A percentile compares a stretch with the other conserved stretches of the same genome.
Evolutionary conservation across 495 filamentous ascomycete genomes (phyloP).

Genomic region (Jackrogersella minutella): DNA sequence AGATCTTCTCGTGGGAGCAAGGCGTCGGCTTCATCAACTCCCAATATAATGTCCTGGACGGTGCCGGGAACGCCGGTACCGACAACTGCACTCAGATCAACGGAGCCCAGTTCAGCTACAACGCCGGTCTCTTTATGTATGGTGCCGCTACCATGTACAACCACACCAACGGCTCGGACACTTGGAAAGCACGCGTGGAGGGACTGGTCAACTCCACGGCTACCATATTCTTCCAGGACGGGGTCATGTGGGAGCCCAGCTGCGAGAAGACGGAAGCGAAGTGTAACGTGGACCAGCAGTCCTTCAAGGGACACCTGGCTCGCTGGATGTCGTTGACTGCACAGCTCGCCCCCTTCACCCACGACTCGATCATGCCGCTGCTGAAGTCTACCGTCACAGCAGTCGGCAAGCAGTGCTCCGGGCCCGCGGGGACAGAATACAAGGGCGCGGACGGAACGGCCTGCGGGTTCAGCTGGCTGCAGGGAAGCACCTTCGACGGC

Average conservation of each 20-base stretch:
- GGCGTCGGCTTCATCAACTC: constrained; percentile 56
- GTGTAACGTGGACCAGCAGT: constrained; percentile 77
- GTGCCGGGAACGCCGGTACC: constrained; percentile 52
- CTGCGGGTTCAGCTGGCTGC: constrained; percentile 48
- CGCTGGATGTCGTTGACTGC: constrained; percentile 70
- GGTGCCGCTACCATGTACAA: constrained; percentile 78
- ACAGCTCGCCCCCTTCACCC: constrained; percentile 64
- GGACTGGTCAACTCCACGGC: constrained; percentile 59
- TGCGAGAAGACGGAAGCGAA: constrained; percentile 62
- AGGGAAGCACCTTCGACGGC: constrained; percentile 51
- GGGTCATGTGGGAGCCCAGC: constrained; percentile 62
- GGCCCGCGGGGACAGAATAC: constrained; percentile 54
- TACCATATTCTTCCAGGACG: constrained; percentile 62
- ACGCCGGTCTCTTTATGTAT: constrained; percentile 72
- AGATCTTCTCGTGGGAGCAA: constrained; percentile 73
- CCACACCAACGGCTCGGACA: constrained; percentile 57
- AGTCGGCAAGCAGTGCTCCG: constrained; percentile 68
- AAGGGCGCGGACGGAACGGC: constrained; percentile 65
- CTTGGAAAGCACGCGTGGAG: constrained; percentile 62
- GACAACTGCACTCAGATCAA: constrained; percentile 58
- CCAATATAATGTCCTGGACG: constrained; percentile 67
- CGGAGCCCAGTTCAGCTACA: constrained; percentile 73
- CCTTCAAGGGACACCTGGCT: constrained; percentile 80
- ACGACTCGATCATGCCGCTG: constrained; percentile 59
- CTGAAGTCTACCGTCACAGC: constrained; percentile 65